Percentiles rank a stretch among this genome's conserved stretches.
phyloP scores from a whole-genome alignment of 2,329 filamentous ascomycete genomes.

The Balansia obtecta region DNA sequence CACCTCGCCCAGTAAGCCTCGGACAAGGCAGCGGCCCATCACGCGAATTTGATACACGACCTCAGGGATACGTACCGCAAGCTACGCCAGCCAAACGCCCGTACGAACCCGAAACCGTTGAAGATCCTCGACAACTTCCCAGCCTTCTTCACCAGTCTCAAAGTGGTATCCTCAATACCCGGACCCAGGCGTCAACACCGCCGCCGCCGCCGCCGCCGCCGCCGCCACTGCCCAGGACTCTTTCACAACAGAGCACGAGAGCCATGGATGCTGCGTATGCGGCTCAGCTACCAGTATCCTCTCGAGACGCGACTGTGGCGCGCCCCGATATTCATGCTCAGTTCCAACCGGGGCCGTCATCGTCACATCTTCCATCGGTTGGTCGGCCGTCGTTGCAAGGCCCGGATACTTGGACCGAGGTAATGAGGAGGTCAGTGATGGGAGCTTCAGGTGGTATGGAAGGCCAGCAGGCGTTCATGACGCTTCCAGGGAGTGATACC shows the following conservation, averaged over 20 bases:
- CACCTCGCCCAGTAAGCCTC: conserved; percentile 17
- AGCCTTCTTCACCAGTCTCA: conserved; percentile 16
- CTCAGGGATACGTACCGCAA: conserved; percentile 10
- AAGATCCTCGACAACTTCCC: conserved; percentile 16
- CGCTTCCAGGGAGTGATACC: conserved; percentile 23
- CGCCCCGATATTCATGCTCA: conserved; percentile 11
- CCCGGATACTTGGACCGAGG: conserved; percentile 19
- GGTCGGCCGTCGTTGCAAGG: conserved; percentile 11
- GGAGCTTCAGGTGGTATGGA: conserved; percentile 17
- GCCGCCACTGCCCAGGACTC: conserved; percentile 18
- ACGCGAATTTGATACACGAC: conserved; percentile 14
- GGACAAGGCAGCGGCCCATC: conserved; percentile 12
- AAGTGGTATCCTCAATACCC: conserved; percentile 13
- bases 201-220: too few relatives aligned
- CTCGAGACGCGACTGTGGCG: conserved; percentile 11
- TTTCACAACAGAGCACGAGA: conserved; percentile 23
- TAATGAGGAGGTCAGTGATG: conserved; percentile 18
- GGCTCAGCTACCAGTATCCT: conserved; percentile 12
- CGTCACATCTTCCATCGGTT: conserved; percentile 12
- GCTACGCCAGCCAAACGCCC: conserved; percentile 20
- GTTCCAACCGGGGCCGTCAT: conserved; percentile 12
- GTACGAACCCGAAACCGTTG: conserved; percentile 16
- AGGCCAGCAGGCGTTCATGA: conserved; percentile 26
- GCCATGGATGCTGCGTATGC: conserved; percentile 13
- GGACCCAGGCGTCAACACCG: conserved; percentile 11